phyloP scores from a whole-genome alignment of 1,284 basidiomycete genomes.

The Microbotryum violaceum region DNA sequence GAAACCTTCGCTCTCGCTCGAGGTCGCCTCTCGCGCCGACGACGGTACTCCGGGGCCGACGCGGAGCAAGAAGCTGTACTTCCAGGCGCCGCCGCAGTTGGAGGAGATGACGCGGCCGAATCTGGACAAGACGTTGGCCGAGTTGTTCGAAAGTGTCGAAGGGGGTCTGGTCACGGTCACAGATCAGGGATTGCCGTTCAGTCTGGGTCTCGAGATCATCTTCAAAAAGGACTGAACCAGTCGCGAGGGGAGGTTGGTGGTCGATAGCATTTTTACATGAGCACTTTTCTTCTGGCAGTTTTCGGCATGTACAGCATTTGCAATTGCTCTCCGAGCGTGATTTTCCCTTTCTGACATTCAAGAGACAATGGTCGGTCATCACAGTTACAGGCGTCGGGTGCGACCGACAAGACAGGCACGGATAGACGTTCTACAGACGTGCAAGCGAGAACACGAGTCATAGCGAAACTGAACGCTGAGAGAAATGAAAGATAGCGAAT shows the following conservation, averaged over 20 bases:
- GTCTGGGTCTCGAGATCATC: constrained; percentile 53
- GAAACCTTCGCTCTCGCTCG: constrained; percentile 41
- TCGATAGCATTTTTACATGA: too few relatives aligned
- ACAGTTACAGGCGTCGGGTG: too few relatives aligned
- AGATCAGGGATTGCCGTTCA: constrained; percentile 79
- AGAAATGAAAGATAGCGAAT: too few relatives aligned
- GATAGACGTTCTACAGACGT: too few relatives aligned
- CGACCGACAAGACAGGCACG: too few relatives aligned
- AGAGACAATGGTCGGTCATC: too few relatives aligned
- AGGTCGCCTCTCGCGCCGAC: constrained; percentile 59
- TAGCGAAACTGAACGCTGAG: too few relatives aligned
- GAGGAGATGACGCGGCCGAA: constrained; percentile 81
- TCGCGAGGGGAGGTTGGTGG: constrained; percentile 6
- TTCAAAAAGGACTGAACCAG: background rate
- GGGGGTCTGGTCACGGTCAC: constrained; percentile 58
- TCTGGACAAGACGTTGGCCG: constrained; percentile 71
- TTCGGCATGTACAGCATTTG: too few relatives aligned
- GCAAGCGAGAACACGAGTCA: too few relatives aligned
- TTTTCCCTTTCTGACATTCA: too few relatives aligned
- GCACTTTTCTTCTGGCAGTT: too few relatives aligned
- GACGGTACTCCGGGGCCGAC: constrained; percentile 50
- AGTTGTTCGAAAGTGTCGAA: constrained; percentile 51
- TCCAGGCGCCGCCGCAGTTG: constrained; percentile 83
- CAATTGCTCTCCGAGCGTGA: too few relatives aligned
- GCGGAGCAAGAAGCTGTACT: constrained; percentile 63